Percentiles rank a stretch among this genome's conserved stretches.
Evolutionary conservation across 495 filamentous ascomycete species (phyloP).

Genomic region (Aspergillus egyptiacus): DNA sequence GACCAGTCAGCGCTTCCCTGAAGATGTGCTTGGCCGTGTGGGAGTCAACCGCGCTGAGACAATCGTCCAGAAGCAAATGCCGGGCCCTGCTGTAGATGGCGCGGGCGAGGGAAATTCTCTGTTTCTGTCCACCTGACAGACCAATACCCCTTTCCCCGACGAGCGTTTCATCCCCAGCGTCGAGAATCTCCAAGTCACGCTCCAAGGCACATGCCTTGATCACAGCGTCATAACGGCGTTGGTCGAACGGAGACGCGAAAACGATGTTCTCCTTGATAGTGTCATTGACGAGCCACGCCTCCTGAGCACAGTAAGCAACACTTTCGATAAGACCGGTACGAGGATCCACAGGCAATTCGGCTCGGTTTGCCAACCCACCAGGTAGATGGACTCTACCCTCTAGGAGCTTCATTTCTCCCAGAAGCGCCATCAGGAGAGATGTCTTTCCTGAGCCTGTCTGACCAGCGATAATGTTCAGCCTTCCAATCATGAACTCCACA

Average conservation of each 20-base stretch:
- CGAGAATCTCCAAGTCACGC: slow-evolving; percentile 86
- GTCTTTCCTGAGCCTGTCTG: slow-evolving; percentile 95
- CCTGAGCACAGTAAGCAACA: slow-evolving; percentile 94
- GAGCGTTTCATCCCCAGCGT: slow-evolving; percentile 85
- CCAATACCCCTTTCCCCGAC: slow-evolving; percentile 98
- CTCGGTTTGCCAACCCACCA: slow-evolving; percentile 66
- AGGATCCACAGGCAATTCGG: slow-evolving; percentile 74
- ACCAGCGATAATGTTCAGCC: slow-evolving; percentile 86
- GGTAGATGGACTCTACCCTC: slow-evolving; percentile 79
- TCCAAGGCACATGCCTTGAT: slow-evolving; percentile 89
- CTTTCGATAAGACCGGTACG: slow-evolving; percentile 85
- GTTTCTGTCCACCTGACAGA: slow-evolving; percentile 95
- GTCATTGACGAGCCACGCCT: slow-evolving; percentile 95
- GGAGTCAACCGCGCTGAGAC: slow-evolving; percentile 96
- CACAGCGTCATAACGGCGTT: slow-evolving; percentile 80
- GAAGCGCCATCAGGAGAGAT: slow-evolving; percentile 87
- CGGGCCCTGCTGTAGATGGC: slow-evolving; percentile 89
- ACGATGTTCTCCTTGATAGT: slow-evolving; percentile 95
- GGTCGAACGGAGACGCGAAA: slow-evolving; percentile 78
- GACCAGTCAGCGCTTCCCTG: slow-evolving; percentile 81
- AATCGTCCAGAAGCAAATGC: slow-evolving; percentile 90
- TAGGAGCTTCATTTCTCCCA: slow-evolving; percentile 92
- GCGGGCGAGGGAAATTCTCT: slow-evolving; percentile 90
- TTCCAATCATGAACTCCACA: slow-evolving; percentile 67
- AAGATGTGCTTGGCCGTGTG: slow-evolving; percentile 99